These are phyloP conservation scores for Ogataea salicorniae DNA, from an alignment of 805 yeast species.

Conservation along the genomic window DNA sequence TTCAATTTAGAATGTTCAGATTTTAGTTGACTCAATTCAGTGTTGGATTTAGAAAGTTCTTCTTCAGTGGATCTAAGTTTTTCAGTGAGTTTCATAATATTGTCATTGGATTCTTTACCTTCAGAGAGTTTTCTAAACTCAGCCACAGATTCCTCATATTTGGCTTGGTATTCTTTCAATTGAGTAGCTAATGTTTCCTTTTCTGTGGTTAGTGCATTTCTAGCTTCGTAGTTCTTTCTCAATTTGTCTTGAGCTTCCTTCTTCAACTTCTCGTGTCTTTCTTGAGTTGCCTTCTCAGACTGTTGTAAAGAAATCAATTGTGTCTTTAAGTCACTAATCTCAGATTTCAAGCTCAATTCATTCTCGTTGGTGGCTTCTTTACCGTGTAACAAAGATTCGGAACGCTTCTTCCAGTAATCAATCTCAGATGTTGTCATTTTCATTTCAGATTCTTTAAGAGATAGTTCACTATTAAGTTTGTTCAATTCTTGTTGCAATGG, in stretches of 20 bases:
- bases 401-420: conserved; percentile 52
- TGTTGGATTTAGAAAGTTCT: not conserved
- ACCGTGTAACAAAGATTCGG: conserved; percentile 39
- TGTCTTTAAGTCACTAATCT: conserved; percentile 21
- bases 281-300: conserved; percentile 14
- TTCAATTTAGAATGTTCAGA: conserved; percentile 12
- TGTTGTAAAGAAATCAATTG: conserved; percentile 13
- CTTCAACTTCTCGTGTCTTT: conserved; percentile 26
- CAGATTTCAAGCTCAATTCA: conserved; percentile 14
- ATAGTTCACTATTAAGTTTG: conserved; percentile 27
- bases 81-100: not conserved
- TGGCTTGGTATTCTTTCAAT: conserved; percentile 14
- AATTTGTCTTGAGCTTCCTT: conserved; percentile 28
- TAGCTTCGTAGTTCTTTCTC: conserved; percentile 23
- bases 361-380: conserved; percentile 13
- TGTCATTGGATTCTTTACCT: not conserved
- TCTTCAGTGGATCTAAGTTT: conserved; percentile 3
- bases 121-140: conserved; percentile 3
- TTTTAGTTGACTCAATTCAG: conserved; percentile 6
- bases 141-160: too few species aligned
- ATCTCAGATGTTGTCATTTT: conserved; percentile 46
- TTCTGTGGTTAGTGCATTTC: conserved; percentile 15
- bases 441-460: conserved; percentile 46
- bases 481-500: conserved; percentile 14
- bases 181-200: conserved; percentile 9